These are phyloP conservation scores for Fusarium nygamai DNA, from an alignment of 2,329 filamentous ascomycete genomes.

Conservation along the genomic window DNA sequence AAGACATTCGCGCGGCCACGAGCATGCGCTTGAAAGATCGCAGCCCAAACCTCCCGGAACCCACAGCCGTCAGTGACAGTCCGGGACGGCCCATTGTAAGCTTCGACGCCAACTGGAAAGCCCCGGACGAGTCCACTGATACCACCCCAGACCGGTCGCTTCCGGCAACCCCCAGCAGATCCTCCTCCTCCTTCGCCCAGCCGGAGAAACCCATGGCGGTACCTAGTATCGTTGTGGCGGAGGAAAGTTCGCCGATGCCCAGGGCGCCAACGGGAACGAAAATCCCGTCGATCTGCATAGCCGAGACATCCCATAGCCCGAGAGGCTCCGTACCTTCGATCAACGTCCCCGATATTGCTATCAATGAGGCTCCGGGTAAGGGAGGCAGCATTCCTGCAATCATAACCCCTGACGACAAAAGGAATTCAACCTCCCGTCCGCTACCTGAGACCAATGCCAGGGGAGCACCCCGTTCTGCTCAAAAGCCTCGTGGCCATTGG, in stretches of 20 bases:
- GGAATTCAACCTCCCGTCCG: constrained; percentile 40
- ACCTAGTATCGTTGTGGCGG: constrained; percentile 66
- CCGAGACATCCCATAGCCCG: constrained; percentile 38
- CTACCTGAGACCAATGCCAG: constrained; percentile 59
- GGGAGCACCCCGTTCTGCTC: constrained; percentile 49
- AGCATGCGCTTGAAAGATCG: constrained; percentile 89
- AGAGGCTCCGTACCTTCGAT: constrained; percentile 47
- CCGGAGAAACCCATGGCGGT: constrained; percentile 53
- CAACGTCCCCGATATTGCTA: constrained; percentile 63
- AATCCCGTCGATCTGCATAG: constrained; percentile 52
- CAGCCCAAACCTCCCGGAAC: constrained; percentile 86
- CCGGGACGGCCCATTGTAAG: constrained; percentile 96
- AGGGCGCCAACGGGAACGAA: constrained; percentile 42
- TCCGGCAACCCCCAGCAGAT: constrained; percentile 43
- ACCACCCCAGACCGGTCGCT: constrained; percentile 59
- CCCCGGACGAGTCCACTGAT: constrained; percentile 76
- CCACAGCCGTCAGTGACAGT: constrained; percentile 89
- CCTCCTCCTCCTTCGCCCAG: constrained; percentile 40
- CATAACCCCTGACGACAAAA: constrained; percentile 57
- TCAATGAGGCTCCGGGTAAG: constrained; percentile 46
- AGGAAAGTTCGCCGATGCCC: constrained; percentile 52
- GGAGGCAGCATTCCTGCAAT: constrained; percentile 53
- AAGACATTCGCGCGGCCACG: constrained; percentile 90
- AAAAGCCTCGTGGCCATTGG: constrained; percentile 65
- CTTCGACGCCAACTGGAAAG: constrained; percentile 87